Base-by-base conservation (phyloP, 169 alveolate species). In the Plasmodium adleri region DNA sequence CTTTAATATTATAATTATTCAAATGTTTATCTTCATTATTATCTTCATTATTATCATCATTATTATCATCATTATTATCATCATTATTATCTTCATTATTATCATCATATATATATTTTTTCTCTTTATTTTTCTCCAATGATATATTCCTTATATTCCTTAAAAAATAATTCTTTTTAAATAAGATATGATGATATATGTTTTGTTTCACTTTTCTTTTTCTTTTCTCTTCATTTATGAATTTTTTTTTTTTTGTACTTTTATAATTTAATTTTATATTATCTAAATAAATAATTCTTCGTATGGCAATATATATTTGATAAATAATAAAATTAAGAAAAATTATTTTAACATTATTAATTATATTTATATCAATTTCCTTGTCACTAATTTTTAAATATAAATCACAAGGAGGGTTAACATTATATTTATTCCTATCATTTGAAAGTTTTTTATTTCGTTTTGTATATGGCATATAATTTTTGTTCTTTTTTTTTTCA, bases 321-420 rank as follows among this genome's bases (percentile, higher is more conserved):
- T 78, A 78, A 8, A 66, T 52, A 20, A 78, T 43, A 17, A 26
- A 66, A 66, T 58, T 78, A n/a, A 66, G 17, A 59, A 78, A 78
- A 7, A 71, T 17, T 12, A 78, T 71, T 47, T 45, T 66, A 17
- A 76, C 89, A 15, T 64, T 52, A 24, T 78, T 78, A 2, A 68
- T 13, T 43, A 78, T 50, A 13, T 78, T 47, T 32, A 78, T 50
- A 45, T 64, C 39, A 32, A 78, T 59, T n/a, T 66, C 52, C 13
- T 59, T 78, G 43, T 45, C 71, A 22, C 26, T 26, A n/a, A 78
- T 39, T 50, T 24, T 54, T 28, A 78, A 15, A 17, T 28, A 26
- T 2, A 78, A 1, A 24, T 78, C 89, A 70, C 67, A 66, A 70
- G 13, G 13, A 43, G 2, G 64, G 12, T 7, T 10, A 0, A 52